Conservation (phyloP, 1,284 basidiomycete species). For the Ceratobasidium sp. region DNA sequence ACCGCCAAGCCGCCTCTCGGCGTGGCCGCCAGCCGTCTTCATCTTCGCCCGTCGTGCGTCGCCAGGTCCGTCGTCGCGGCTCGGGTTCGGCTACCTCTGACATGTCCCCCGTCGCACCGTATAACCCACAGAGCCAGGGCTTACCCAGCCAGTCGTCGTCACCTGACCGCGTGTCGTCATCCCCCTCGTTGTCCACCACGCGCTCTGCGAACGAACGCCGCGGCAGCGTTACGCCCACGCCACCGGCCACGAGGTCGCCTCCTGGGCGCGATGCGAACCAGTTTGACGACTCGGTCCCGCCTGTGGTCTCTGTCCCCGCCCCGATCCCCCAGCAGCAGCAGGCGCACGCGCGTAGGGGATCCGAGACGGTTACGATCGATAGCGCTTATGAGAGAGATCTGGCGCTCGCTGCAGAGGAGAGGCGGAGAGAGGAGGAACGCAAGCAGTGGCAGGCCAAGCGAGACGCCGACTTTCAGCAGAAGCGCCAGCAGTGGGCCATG, state of each 20-base stretch:
- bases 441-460: constrained; percentile 15
- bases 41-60: constrained; percentile 10
- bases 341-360: constrained; percentile 14
- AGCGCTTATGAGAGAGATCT: constrained; percentile 20
- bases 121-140: background rate
- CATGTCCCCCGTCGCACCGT: constrained; percentile 23
- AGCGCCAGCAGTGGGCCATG: constrained; percentile 26
- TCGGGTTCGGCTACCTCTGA: constrained; percentile 22
- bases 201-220: constrained; percentile 26
- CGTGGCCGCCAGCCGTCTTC: constrained; percentile 25
- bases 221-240: constrained; percentile 38
- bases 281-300: constrained; percentile 7
- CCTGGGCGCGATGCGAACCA: constrained; percentile 27
- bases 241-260: constrained; percentile 32
- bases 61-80: constrained; percentile 4
- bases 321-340: background rate
- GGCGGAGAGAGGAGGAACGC: constrained; percentile 23
- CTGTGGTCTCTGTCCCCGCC: background rate
- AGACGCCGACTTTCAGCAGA: constrained; percentile 7
- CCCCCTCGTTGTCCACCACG: constrained; percentile 24
- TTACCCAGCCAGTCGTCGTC: constrained; percentile 12
- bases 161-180: constrained; percentile 26
- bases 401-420: constrained; percentile 26
- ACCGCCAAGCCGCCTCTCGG: constrained; percentile 29
- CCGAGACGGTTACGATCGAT: constrained; percentile 15